A percentile compares a stretch with the other conserved stretches of the same genome.
phyloP scores from a whole-genome alignment of 177 flowering plant species.

The Vitis hybrid region DNA sequence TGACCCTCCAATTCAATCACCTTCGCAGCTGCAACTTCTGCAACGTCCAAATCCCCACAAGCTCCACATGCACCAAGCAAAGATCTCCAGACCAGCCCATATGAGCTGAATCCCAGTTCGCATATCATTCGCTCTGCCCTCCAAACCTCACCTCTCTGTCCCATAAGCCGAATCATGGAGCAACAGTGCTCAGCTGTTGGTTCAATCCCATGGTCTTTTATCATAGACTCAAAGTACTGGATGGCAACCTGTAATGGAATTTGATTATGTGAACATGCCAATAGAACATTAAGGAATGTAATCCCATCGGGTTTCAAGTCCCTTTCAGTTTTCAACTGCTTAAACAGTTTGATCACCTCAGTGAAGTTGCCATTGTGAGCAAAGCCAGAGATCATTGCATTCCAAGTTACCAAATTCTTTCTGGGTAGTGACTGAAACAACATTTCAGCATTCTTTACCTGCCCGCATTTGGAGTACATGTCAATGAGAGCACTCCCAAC shows the following conservation, averaged over 20 bases:
- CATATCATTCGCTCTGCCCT: conserved; percentile 48
- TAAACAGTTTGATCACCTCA: conserved; percentile 44
- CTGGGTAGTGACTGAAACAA: conserved; percentile 39
- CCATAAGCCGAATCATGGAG: conserved; percentile 54
- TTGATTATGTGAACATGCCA: conserved; percentile 47
- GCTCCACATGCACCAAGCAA: conserved; percentile 59
- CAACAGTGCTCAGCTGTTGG: conserved; percentile 59
- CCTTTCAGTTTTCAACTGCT: conserved; percentile 30
- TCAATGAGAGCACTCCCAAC: conserved; percentile 68
- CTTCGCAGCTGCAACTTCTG: conserved; percentile 56
- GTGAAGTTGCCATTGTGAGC: conserved; percentile 51
- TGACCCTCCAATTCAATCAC: conserved; percentile 44
- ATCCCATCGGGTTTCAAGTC: conserved; percentile 50
- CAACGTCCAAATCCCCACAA: conserved; percentile 37
- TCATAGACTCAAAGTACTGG: conserved; percentile 47
- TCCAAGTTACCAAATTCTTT: conserved; percentile 66
- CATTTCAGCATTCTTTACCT: conserved; percentile 38
- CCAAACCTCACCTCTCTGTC: conserved; percentile 47
- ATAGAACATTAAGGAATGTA: conserved; percentile 56
- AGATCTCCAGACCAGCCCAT: conserved; percentile 59
- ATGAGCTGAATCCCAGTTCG: conserved; percentile 49
- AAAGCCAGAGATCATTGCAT: conserved; percentile 61
- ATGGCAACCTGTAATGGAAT: conserved; percentile 29
- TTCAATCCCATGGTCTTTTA: conserved; percentile 39
- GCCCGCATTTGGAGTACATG: conserved; percentile 82